Evolutionary conservation across 1,139 yeast genomes (phyloP), one percentile per base, ranked within the genome.

Genomic region (Saccharomyces hybrid): DNA sequence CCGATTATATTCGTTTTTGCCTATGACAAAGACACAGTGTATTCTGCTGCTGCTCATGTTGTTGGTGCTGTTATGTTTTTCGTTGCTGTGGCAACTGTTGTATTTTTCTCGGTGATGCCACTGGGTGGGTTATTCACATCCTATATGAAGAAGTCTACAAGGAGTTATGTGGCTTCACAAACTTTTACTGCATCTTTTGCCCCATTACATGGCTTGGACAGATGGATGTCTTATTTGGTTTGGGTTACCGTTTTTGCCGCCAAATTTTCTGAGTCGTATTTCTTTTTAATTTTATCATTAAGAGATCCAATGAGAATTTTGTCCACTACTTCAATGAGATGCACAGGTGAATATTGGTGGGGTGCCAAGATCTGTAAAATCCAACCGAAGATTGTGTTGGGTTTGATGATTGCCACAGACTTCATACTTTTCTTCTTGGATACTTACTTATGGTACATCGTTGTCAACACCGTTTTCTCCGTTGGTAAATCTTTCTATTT

Each of bases 381-480:
- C 58, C 99, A 93, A 75, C 86, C 96, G 47, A 85, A 82, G 71
- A 83, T 93, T 69, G 90, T 89, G 38, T 78, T 93, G 69, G 97
- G 96, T 69, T 78, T 93, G 76, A 93, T 93, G 96, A 84, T 81
- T 66, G 82, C 87, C 61, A 93, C 95, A 55, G 99, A 93, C 75
- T 79, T 93, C 78, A 79, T 93, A 66, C 82, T 93, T 76, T 93
- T 91, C 86, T 93, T 93, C 83, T 82, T 93, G 79, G 99, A 93
- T 86, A 89, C 98, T 61, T 93, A 89, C 74, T 82, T 93, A 86
- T 93, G 99, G 99, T 93, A 93, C 81, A 91, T 93, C 79, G 80
- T 93, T 65, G 85, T 88, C 73, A 93, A 91, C 82, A 86, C 96
- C 75, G 82, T 89, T 65, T 91, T 89, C 81, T 91, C 98, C 58